Percentiles rank a stretch among this genome's conserved stretches.
Conservation (phyloP, 345 rosid species). For the Rhodomyrtus tomentosa region DNA sequence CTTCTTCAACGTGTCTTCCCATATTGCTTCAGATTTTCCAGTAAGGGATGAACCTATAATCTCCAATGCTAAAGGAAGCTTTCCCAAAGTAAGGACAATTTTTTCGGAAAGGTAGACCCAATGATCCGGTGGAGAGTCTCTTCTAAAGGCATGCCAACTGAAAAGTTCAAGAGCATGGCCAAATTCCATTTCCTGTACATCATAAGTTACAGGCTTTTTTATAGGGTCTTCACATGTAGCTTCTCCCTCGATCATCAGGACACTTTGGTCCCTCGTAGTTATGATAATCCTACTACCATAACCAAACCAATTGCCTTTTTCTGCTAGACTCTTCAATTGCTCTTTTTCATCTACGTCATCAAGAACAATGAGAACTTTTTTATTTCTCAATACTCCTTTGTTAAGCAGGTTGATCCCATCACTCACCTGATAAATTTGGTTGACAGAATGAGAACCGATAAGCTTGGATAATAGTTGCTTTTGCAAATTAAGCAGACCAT, state of each 20-base stretch:
- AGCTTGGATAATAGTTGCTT: neutral
- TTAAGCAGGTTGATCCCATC: neutral
- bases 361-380: neutral
- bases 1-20: neutral
- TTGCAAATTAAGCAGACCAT: neutral
- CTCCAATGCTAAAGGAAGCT: neutral
- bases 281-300: neutral
- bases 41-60: neutral
- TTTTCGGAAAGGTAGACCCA: neutral
- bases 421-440: neutral
- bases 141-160: neutral
- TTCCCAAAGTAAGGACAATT: neutral
- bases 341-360: neutral
- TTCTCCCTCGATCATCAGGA: neutral
- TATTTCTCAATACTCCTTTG: neutral
- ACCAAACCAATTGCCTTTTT: neutral
- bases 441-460: accelerated
- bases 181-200: neutral
- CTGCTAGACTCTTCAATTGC: accelerated
- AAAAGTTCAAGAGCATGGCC: neutral
- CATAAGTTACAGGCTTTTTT: neutral
- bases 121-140: neutral
- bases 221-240: neutral
- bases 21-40: neutral
- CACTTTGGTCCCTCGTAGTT: neutral